Evolutionary conservation across 2,329 filamentous ascomycete genomes (phyloP).

Genomic region (Arachnomyces sp.): DNA sequence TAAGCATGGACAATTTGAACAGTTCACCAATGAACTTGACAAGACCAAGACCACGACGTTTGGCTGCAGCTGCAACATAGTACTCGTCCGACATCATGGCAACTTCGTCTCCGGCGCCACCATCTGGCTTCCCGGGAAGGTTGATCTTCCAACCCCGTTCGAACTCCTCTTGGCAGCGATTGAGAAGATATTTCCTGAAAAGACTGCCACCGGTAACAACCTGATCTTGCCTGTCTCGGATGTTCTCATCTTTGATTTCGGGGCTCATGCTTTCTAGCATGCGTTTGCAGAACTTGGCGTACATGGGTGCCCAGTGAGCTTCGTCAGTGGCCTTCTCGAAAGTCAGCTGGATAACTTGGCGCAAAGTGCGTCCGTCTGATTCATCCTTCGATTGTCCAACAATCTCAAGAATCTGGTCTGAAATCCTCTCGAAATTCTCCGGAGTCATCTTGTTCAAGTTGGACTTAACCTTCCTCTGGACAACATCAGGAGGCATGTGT

Average conservation of each 20-base stretch:
- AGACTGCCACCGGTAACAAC: slow-evolving; percentile 86
- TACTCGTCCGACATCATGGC: slow-evolving; percentile 92
- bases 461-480: slow-evolving; percentile 98
- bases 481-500: slow-evolving; percentile 79
- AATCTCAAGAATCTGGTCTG: slow-evolving; percentile 86
- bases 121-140: slow-evolving; percentile 70
- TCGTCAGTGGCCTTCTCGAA: slow-evolving; percentile 99
- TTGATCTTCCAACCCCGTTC: slow-evolving; percentile 95
- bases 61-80: slow-evolving; percentile 86
- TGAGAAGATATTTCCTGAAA: slow-evolving; percentile 97
- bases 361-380: slow-evolving; percentile 82
- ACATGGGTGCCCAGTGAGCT: slow-evolving; percentile 97
- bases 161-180: slow-evolving; percentile 97
- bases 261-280: slow-evolving; percentile 94
- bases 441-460: slow-evolving; percentile 99
- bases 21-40: slow-evolving; percentile 99
- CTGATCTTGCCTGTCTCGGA: slow-evolving; percentile 81
- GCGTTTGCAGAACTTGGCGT: slow-evolving; percentile 94
- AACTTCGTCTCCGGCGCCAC: slow-evolving; percentile 58
- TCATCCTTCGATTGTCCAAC: slow-evolving; percentile 94
- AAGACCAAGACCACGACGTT: slow-evolving; percentile 92
- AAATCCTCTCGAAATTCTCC: slow-evolving; percentile 95
- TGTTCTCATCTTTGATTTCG: slow-evolving; percentile 91
- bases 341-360: slow-evolving; percentile 96
- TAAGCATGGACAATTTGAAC: slow-evolving; percentile 98